Percentiles rank a stretch among this genome's conserved stretches.
Conservation (phyloP, 495 filamentous ascomycete species). For the Parathielavia appendiculata region DNA sequence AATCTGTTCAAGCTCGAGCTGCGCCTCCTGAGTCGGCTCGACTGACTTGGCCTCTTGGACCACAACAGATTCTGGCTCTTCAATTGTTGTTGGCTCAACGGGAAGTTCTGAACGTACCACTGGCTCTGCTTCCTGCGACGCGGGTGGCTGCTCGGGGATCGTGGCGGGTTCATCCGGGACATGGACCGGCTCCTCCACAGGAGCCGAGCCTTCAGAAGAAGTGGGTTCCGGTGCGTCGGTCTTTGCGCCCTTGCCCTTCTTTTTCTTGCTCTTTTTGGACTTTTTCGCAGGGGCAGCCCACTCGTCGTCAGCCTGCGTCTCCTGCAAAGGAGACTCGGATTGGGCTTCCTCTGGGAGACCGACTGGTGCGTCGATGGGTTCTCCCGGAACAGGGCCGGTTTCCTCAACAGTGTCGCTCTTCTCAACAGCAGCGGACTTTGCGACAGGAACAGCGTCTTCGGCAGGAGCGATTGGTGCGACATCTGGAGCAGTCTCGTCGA, state of each 20-base stretch:
- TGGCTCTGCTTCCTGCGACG: background rate
- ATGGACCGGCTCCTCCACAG: background rate
- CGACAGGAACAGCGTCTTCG: no score
- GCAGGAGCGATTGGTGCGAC: no score
- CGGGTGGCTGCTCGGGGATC: background rate
- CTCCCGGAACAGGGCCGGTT: no score
- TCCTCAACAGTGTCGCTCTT: no score
- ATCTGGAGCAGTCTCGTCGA: no score
- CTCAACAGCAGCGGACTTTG: no score
- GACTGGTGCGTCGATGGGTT: no score
- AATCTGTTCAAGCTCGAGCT: background rate
- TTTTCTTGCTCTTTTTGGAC: slow-evolving; percentile 37
- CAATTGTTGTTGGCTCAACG: background rate
- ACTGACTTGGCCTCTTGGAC: background rate
- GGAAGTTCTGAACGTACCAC: background rate
- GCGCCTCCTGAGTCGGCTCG: background rate
- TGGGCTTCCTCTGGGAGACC: no score
- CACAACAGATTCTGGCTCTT: background rate
- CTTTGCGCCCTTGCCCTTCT: slow-evolving; percentile 15
- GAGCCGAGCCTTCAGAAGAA: background rate
- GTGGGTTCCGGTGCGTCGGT: background rate
- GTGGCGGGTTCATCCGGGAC: background rate
- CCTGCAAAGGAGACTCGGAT: no score
- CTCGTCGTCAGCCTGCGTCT: background rate
- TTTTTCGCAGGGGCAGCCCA: slow-evolving; percentile 20